Evolutionary conservation across 2,329 filamentous ascomycete species (phyloP).

Genomic region (Cladobotryum protrusum): DNA sequence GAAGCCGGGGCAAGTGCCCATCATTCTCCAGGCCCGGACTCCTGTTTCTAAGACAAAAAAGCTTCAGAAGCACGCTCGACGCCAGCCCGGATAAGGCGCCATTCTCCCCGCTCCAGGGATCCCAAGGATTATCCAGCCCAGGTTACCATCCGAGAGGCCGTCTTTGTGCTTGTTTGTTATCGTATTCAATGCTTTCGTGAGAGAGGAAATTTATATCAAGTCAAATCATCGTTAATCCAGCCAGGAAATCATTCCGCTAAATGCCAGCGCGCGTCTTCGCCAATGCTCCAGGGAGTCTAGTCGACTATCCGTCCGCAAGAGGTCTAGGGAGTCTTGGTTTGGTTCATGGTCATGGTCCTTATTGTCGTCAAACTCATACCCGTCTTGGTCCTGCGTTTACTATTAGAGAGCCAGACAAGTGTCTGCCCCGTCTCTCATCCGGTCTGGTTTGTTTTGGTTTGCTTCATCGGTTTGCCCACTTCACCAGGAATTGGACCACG

Average conservation of each 20-base stretch:
- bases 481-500: slow-evolving; percentile 93
- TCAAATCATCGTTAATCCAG: slow-evolving; percentile 18
- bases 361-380: neutral
- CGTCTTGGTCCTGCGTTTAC: slow-evolving; percentile 1
- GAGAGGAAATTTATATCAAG: slow-evolving; percentile 27
- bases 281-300: neutral
- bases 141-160: slow-evolving; percentile 3
- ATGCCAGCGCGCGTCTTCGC: neutral
- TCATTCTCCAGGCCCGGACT: slow-evolving; percentile 10
- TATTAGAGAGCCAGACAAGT: slow-evolving; percentile 10
- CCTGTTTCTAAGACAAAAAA: slow-evolving; percentile 9
- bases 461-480: slow-evolving; percentile 67
- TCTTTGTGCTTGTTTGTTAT: slow-evolving; percentile 9
- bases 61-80: slow-evolving; percentile 7
- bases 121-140: slow-evolving; percentile 1
- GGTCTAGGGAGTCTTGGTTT: neutral
- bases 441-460: neutral
- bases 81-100: slow-evolving; percentile 4
- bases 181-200: slow-evolving; percentile 27
- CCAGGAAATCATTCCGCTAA: slow-evolving; percentile 3
- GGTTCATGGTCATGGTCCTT: slow-evolving; percentile 3
- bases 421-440: neutral
- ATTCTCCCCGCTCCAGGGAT: slow-evolving; percentile 5
- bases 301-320: slow-evolving; percentile 1
- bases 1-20: slow-evolving; percentile 10